Evolutionary conservation across 176 grass and related monocot species (phyloP).

Genomic region (Panicum miliaceum): DNA sequence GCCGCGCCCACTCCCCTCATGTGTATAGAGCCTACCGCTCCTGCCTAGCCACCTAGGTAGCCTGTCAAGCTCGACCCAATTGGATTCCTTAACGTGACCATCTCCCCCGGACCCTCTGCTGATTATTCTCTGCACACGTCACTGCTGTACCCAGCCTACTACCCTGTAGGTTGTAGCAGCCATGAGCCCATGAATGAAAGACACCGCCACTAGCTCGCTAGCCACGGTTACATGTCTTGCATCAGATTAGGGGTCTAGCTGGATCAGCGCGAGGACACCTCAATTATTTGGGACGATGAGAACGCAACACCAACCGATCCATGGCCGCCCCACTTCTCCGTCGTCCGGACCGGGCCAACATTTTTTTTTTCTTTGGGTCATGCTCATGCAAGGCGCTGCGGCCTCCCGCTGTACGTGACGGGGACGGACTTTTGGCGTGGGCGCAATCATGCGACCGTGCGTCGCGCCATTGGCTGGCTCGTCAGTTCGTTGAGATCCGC

Average conservation of each 20-base stretch:
- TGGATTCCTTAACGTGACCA: conserved; percentile 33
- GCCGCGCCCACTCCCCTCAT: neutral
- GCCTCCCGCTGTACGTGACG: conserved; percentile 24
- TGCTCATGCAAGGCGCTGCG: conserved; percentile 29
- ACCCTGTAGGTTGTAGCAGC: neutral
- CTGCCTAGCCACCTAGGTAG: neutral
- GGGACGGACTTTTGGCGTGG: conserved; percentile 41
- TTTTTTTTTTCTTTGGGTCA: conserved; percentile 1
- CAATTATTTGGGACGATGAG: conserved; percentile 41
- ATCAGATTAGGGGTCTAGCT: neutral
- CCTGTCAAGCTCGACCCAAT: conserved; percentile 40
- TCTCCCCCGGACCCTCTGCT: neutral
- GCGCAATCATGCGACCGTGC: conserved; percentile 45
- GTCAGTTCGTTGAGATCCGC: conserved; percentile 6
- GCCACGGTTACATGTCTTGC: neutral
- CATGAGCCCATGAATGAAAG: neutral
- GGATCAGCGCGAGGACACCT: conserved; percentile 13
- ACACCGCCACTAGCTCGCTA: neutral
- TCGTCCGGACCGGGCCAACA: neutral
- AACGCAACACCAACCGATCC: conserved; percentile 39
- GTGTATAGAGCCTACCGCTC: neutral
- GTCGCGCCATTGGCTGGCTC: neutral
- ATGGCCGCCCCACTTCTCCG: neutral
- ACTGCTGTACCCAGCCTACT: neutral
- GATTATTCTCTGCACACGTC: neutral